phyloP scores from a whole-genome alignment of 2,329 filamentous ascomycete genomes.

The Geosmithia putterillii region DNA sequence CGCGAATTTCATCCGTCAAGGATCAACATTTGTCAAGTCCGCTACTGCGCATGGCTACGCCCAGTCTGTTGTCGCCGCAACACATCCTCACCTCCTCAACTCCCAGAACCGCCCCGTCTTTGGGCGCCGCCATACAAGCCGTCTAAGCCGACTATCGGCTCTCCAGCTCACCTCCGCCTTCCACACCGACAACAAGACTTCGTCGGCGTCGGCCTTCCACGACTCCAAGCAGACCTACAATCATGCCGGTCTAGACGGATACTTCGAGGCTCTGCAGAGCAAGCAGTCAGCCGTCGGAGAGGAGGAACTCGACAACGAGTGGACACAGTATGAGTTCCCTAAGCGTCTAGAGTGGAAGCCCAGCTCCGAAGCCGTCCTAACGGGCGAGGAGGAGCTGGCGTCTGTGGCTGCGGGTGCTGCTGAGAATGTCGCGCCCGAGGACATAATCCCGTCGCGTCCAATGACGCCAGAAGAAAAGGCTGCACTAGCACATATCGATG shows the following conservation, averaged over 20 bases:
- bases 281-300: constrained; percentile 37
- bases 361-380: constrained; percentile 38
- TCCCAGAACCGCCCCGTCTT: constrained; percentile 56
- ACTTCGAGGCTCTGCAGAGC: constrained; percentile 82
- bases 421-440: constrained; percentile 20
- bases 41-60: constrained; percentile 96
- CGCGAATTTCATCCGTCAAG: constrained; percentile 86
- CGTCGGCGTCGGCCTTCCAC: constrained; percentile 25
- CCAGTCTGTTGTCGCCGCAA: constrained; percentile 91
- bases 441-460: constrained; percentile 18
- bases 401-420: constrained; percentile 16
- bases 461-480: constrained; percentile 38
- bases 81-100: constrained; percentile 67
- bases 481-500: constrained; percentile 71
- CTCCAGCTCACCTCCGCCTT: constrained; percentile 68
- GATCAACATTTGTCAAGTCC: constrained; percentile 74
- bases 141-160: constrained; percentile 39
- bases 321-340: constrained; percentile 83
- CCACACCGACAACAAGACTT: constrained; percentile 42
- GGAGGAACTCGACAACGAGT: constrained; percentile 63
- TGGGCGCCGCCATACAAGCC: constrained; percentile 42
- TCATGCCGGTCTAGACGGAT: constrained; percentile 69
- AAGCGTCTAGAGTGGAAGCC: constrained; percentile 85
- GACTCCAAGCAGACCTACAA: constrained; percentile 43
- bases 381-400: constrained; percentile 43